phyloP scores from a whole-genome alignment of 192 early-diverging fungal species.

The Podila horticola region DNA sequence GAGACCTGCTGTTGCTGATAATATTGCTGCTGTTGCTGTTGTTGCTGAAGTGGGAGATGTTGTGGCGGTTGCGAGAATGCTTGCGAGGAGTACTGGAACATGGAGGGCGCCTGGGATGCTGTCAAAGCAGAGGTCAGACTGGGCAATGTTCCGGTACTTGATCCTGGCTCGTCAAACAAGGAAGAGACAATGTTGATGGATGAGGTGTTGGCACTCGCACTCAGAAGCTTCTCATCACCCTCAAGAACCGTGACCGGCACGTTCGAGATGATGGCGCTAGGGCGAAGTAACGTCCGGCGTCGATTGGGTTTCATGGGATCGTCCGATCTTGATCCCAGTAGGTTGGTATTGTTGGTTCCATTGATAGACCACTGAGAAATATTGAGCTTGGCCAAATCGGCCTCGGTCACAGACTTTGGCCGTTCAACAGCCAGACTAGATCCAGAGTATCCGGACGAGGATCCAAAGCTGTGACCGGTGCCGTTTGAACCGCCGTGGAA shows the following conservation, averaged over 20 bases:
- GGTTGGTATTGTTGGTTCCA: not conserved
- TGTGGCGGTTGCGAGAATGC: slow-evolving; percentile 3
- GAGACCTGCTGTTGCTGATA: slow-evolving; percentile 50
- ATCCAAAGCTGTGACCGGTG: slow-evolving; percentile 25
- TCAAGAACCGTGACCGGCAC: slow-evolving; percentile 52
- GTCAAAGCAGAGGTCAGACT: slow-evolving; percentile 12
- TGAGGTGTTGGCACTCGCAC: slow-evolving; percentile 53
- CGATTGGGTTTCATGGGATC: slow-evolving; percentile 43
- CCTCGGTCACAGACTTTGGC: slow-evolving; percentile 51
- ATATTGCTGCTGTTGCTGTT: not conserved
- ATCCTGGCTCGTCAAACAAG: slow-evolving; percentile 32
- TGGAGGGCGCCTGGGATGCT: slow-evolving; percentile 27
- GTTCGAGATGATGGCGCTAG: slow-evolving; percentile 51
- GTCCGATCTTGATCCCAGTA: slow-evolving; percentile 16
- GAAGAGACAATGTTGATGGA: slow-evolving; percentile 53
- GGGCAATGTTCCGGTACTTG: slow-evolving; percentile 32
- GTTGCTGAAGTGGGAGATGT: not conserved
- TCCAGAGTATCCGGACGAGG: slow-evolving; percentile 28
- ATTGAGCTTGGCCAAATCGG: slow-evolving; percentile 35
- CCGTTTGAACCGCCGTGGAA: slow-evolving; percentile 44
- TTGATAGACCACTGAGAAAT: slow-evolving; percentile 34
- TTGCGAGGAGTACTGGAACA: not conserved
- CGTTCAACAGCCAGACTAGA: slow-evolving; percentile 47
- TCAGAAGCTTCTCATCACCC: slow-evolving; percentile 49
- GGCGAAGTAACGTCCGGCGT: slow-evolving; percentile 36